Evolutionary conservation across 129 eudicot genomes (phyloP).

Genomic region (carrot (Daucus carota)): DH1_v3.0 NC_030386.2:13761501-13762000

Average conservation of each 20-base stretch:
- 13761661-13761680: neutral
- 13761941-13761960: neutral
- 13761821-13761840: neutral
- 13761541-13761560: neutral
- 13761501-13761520: neutral
- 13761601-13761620: neutral
- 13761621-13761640: neutral
- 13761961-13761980: neutral
- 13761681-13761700: neutral
- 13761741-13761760: neutral
- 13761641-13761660: neutral
- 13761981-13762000: neutral
- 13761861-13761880: neutral
- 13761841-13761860: constrained; percentile 1
- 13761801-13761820: neutral
- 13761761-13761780: constrained; percentile 4
- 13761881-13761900: neutral
- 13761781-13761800: neutral
- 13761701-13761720: neutral
- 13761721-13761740: neutral
- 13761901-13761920: neutral
- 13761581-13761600: neutral
- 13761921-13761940: neutral
- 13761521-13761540: neutral
- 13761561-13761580: constrained; percentile 3